Base-by-base conservation (phyloP, 345 rosid genomes). In the Moricandia arvensis region DNA sequence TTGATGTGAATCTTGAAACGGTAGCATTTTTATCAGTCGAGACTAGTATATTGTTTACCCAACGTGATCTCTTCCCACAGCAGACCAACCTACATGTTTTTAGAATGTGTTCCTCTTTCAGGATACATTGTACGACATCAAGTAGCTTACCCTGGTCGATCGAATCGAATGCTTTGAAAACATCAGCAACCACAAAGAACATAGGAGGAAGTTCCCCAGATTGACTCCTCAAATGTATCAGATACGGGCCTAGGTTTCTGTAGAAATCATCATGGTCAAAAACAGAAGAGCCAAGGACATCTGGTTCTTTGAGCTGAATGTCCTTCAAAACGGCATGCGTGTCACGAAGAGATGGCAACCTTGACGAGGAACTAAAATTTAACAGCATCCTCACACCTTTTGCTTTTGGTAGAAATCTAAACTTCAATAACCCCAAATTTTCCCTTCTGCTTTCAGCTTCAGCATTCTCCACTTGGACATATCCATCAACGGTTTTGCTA, bases 221-320 rank as follows among this genome's bases (percentile, higher is more conserved):
- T 53, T 76, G 85, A 66, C 82, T 85, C 76, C 84, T 89, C 84
- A 91, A 73, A 82, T 59, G 75, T 49, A 75, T 65, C 27, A 89
- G 65, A 82, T 88, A 93, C 8, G 86, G 83, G 72, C 86, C 81
- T 62, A 89, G 70, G 86, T 84, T 91, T 75, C 81, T 82, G 72
- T 93, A 88, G 74, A 93, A 84, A 77, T 85, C 97, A 66, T 88
- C 87, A 77, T 88, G 89, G 81, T 93, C 96, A 86, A 86, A 93
- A 51, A 93, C 93, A 17, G 91, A 88, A 49, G 97, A 87, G 13
- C 98, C 94, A 66, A 90, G 76, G 76, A 80, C 81, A 69, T 86
- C 83, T 43, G 89, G 91, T 76, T 87, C 89, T 78, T 88, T 87
- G 73, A 77, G 75, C 75, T 83, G 85, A 35, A 90, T 78, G 70